A percentile compares a stretch with the other conserved stretches of the same genome.
These are phyloP conservation scores for Zelopaecilomyces penicillatus DNA, from an alignment of 2,329 filamentous ascomycete genomes.

Conservation along the genomic window DNA sequence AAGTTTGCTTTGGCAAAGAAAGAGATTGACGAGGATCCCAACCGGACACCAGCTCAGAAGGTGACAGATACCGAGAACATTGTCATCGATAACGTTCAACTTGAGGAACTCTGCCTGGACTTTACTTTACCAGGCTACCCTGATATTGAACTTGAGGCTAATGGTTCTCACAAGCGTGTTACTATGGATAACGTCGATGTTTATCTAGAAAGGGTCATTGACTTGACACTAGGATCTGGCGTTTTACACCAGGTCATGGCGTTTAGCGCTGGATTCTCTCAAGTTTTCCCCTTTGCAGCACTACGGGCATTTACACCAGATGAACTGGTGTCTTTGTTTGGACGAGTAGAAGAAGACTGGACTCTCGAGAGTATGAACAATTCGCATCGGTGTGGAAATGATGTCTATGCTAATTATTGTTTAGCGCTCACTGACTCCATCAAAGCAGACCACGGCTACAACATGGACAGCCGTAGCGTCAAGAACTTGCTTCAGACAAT, in stretches of 20 bases:
- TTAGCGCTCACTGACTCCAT: conserved; percentile 92
- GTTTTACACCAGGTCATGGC: conserved; percentile 85
- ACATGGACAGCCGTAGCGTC: conserved; percentile 95
- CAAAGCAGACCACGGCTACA: conserved; percentile 97
- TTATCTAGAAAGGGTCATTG: conserved; percentile 84
- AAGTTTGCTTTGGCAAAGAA: conserved; percentile 79
- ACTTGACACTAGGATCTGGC: conserved; percentile 82
- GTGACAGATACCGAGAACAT: conserved; percentile 60
- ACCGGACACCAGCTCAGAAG: conserved; percentile 61
- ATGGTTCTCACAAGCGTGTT: conserved; percentile 66
- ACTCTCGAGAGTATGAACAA: conserved; percentile 75
- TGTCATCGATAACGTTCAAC: conserved; percentile 61
- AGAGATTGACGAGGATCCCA: conserved; percentile 64
- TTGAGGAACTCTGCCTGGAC: conserved; percentile 86
- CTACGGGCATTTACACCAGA: conserved; percentile 89
- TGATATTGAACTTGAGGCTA: conserved; percentile 68
- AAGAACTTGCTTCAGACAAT: conserved; percentile 89
- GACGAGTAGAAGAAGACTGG: conserved; percentile 91
- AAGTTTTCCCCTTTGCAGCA: conserved; percentile 92
- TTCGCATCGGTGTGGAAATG: neutral
- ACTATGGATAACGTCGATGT: conserved; percentile 85
- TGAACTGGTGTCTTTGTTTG: conserved; percentile 91
- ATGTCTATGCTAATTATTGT: conserved; percentile 10
- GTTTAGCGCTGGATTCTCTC: conserved; percentile 84
- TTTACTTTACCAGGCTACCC: conserved; percentile 93